phyloP scores from a whole-genome alignment of 2,329 filamentous ascomycete species.

The Fusarium heterosporum region DNA sequence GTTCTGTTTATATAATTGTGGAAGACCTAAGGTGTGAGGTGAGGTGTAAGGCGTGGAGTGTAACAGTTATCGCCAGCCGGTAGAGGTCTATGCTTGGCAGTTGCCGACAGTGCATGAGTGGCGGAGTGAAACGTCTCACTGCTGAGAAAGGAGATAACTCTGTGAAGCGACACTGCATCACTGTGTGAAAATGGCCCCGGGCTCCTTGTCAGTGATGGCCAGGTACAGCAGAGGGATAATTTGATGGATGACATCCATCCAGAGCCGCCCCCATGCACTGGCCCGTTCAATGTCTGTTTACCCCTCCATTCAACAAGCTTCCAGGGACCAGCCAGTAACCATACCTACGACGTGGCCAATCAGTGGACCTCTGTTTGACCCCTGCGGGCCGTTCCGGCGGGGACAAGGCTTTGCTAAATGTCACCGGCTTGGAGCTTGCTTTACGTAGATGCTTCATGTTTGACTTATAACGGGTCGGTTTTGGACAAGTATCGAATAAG shows the following conservation, averaged over 20 bases:
- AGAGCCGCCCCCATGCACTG: conserved; percentile 9
- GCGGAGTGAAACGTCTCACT: conserved; percentile 34
- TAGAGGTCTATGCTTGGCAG: conserved; percentile 26
- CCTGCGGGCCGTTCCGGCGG: conserved; percentile 45
- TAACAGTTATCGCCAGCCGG: conserved; percentile 28
- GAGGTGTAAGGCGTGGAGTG: conserved; percentile 5
- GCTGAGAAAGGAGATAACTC: conserved; percentile 12
- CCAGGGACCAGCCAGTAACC: conserved; percentile 20
- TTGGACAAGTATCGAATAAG: background rate
- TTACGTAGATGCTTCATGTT: conserved; percentile 12
- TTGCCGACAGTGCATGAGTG: conserved; percentile 27
- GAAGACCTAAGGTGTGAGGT: conserved; percentile 21
- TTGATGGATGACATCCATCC: conserved; percentile 18
- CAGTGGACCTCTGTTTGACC: conserved; percentile 16
- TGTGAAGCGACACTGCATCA: conserved; percentile 6
- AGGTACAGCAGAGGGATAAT: conserved; percentile 2
- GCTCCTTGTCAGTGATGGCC: conserved; percentile 4
- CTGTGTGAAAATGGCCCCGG: background rate
- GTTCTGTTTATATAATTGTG: conserved; percentile 38
- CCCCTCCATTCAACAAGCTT: conserved; percentile 32
- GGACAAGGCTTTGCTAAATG: conserved; percentile 26
- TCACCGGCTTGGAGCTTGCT: conserved; percentile 5
- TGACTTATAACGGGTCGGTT: background rate
- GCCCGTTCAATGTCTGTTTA: conserved; percentile 18
- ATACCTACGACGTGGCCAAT: conserved; percentile 25